Evolutionary conservation across 177 flowering plant genomes (phyloP), one percentile per base, ranked within the genome.

Genomic region (Telopea speciosissima): DNA sequence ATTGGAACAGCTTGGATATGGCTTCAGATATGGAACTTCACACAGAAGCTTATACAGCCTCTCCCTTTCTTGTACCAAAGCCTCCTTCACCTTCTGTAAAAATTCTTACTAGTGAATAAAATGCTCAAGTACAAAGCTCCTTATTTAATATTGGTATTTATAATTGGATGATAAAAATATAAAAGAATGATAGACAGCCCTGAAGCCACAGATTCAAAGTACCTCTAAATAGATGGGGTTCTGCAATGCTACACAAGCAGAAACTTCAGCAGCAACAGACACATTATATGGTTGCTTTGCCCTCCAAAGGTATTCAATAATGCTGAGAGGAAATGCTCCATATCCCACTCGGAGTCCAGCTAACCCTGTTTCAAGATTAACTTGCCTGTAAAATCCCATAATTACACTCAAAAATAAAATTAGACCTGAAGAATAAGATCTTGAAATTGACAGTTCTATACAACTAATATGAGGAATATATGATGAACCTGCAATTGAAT

Each of bases 221-320:
- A 93, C 99, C 92, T 96, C 97, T 59, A 96, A 80, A 79, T 93
- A 96, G 36, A 71, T 59, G 1, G 98, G 92, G 78, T 96, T 96
- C 78, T 85, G 81, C 83, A 96, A 76, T 68, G 99, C 99, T 70
- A 95, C 95, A 74, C 98, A 93, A 21, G 99, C 99, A 76, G 97
- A 72, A 74, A 93, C 81, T 84, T 96, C 99, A 74, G 97, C 99
- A 79, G 99, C 95, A 76, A 96, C 99, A 75, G 99, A 96, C 17
- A 96, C 98, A 80, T 93, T 96, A 79, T 96, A 96, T 10, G 99
- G 99, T 81, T 96, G 99, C 79, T 96, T 96, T 68, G 98, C 99
- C 80, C 99, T 83, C 98, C 98, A 90, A 16, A 93, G 86, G 75
- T 85, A 96, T 76, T 93, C 91, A 59, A 93, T 89, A 49, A 93